Base-by-base conservation (phyloP, 345 rosid species). In the Sisymbrium irio region DNA sequence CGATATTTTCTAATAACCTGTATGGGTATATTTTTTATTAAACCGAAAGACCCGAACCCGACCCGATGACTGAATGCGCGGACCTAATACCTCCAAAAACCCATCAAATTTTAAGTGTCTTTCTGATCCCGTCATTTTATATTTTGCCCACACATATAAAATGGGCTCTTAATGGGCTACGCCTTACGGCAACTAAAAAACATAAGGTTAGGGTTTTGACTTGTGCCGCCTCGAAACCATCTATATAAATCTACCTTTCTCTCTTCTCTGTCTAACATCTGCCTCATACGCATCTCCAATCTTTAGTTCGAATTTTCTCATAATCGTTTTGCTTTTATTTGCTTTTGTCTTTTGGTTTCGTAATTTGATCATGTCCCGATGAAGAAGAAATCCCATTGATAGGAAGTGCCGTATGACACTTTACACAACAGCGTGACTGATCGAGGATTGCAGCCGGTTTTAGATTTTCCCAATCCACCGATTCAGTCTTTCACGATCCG, bases 381-480 rank as follows among this genome's bases (percentile, higher is more conserved):
- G 85, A 84, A 65, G 81, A 79, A 82, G 79, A 55, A 51, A 3
- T 69, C 84, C 87, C 85, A 44, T 6, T 47, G 82, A 84, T 85
- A 85, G 85, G 86, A 81, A 85, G 88, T 83, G 88, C 83, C 85
- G 88, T 85, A 81, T 85, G 86, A 85, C 88, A 79, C 83, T 79
- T 65, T 65, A 81, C 76, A 27, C 77, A 77, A 60, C 82, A 78
- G 69, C 77, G 66, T 2, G 64, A 66, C 49, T 14, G 44, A 25
- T 55, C 44, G 5, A 50, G 19, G 61, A 61, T 47, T 69, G 77
- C 65, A 15, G n/a, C 55, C 51, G 54, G 30, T 53, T 50, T 3
- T 13, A 14, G 68, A 10, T 72, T 4, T 1, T 1, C 56, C 69
- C 74, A 70, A 44, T 30, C 59, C 64, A 40, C 78, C 75, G 66